phyloP scores from a whole-genome alignment of 1,284 basidiomycete genomes.

The Vanrija pseudolonga region DNA sequence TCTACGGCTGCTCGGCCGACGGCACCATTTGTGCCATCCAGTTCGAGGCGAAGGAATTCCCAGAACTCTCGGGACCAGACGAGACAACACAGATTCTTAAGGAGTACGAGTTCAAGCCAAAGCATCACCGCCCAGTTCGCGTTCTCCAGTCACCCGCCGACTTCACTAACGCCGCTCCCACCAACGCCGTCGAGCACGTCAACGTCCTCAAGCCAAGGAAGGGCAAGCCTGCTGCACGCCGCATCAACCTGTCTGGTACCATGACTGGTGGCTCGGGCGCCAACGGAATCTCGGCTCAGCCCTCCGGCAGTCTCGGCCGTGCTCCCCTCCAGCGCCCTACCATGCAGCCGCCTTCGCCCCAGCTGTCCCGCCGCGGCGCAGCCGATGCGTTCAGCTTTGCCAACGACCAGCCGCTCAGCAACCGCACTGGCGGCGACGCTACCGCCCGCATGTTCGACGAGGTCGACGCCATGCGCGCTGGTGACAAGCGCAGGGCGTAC shows the following conservation, averaged over 20 bases:
- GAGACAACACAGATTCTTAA: constrained; percentile 72
- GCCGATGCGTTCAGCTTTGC: constrained; percentile 30
- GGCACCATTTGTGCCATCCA: constrained; percentile 85
- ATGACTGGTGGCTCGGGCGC: constrained; percentile 9
- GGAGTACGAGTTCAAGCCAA: constrained; percentile 65
- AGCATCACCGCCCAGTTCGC: constrained; percentile 7
- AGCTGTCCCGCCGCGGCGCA: not conserved
- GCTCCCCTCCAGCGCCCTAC: constrained; percentile 1
- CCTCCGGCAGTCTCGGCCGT: not conserved
- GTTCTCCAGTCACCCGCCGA: no score
- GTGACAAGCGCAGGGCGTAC: constrained; percentile 33
- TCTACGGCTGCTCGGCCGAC: constrained; percentile 94
- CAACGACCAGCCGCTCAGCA: constrained; percentile 34
- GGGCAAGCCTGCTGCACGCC: constrained; percentile 14
- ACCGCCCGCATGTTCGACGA: constrained; percentile 36
- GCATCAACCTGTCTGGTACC: constrained; percentile 10
- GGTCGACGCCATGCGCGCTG: constrained; percentile 11
- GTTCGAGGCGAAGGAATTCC: constrained; percentile 75
- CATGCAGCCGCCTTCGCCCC: not conserved
- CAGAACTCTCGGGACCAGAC: constrained; percentile 70
- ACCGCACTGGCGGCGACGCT: constrained; percentile 16
- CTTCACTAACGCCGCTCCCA: not conserved
- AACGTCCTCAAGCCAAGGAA: constrained; percentile 22
- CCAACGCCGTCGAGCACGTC: constrained; percentile 13
- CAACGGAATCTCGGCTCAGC: not conserved